phyloP scores from a whole-genome alignment of 2,329 filamentous ascomycete genomes.

The Bipolaris victoriae region DNA sequence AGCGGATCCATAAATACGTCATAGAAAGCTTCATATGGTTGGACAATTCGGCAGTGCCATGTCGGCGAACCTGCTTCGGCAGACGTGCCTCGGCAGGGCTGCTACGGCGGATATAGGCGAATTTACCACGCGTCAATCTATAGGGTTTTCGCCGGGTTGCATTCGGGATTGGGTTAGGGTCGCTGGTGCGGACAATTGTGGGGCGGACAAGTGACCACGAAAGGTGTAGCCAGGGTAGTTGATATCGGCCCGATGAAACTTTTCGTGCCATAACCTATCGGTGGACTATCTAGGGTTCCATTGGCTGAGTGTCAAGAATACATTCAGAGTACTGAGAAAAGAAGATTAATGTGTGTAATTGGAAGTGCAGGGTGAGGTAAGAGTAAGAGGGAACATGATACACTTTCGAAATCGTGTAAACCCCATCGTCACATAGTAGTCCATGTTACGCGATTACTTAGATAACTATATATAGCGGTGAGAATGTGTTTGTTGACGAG shows the following conservation, averaged over 20 bases:
- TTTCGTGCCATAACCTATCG: background rate
- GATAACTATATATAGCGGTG: too few relatives aligned
- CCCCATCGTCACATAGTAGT: background rate
- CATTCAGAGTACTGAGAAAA: background rate
- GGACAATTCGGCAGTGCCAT: background rate
- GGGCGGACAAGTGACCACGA: constrained; percentile 1
- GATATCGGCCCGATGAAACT: background rate
- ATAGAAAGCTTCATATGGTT: constrained; percentile 7
- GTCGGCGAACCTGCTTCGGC: background rate
- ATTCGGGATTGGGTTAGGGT: constrained; percentile 5
- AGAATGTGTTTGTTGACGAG: too few relatives aligned
- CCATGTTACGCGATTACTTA: background rate
- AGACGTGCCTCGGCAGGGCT: background rate
- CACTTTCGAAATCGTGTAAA: background rate
- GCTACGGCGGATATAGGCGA: constrained; percentile 18
- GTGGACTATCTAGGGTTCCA: background rate
- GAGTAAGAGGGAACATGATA: background rate
- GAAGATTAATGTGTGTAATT: background rate
- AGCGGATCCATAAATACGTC: constrained; percentile 13
- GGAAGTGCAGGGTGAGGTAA: background rate
- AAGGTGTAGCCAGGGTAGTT: background rate
- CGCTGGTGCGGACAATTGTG: background rate
- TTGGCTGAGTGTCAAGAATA: background rate
- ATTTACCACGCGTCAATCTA: background rate
- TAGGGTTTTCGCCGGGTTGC: background rate